Percentiles rank a stretch among this genome's conserved stretches.
phyloP scores from a whole-genome alignment of 2,329 filamentous ascomycete species.

The Aspergillus transmontanensis region DNA sequence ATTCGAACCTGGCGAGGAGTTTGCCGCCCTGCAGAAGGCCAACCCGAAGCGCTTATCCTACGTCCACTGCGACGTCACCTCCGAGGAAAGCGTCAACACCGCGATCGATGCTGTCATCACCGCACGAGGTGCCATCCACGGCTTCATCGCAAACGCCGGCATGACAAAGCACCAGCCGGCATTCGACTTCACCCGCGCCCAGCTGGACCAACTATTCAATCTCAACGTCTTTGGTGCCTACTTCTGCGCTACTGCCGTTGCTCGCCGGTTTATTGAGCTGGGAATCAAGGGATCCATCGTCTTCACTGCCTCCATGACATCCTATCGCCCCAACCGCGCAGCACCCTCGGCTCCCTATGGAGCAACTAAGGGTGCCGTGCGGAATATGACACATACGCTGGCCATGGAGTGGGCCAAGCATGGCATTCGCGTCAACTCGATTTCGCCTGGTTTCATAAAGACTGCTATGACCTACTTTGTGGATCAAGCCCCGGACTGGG shows the following conservation, averaged over 20 bases:
- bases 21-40: slow-evolving; percentile 39
- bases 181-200: slow-evolving; percentile 42
- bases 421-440: slow-evolving; percentile 35
- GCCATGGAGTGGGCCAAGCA: slow-evolving; percentile 53
- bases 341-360: slow-evolving; percentile 49
- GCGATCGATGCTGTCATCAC: slow-evolving; percentile 29
- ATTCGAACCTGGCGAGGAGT: slow-evolving; percentile 35
- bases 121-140: slow-evolving; percentile 50
- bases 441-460: too few species aligned
- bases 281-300: too few species aligned
- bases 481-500: too few species aligned
- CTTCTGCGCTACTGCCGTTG: slow-evolving; percentile 28
- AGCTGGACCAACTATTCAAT: slow-evolving; percentile 42
- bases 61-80: slow-evolving; percentile 32
- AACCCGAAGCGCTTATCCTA: slow-evolving; percentile 46
- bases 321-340: too few species aligned
- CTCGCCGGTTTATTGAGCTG: too few species aligned
- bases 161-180: slow-evolving; percentile 50
- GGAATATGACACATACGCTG: slow-evolving; percentile 31
- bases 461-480: too few species aligned
- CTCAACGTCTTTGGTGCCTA: slow-evolving; percentile 42
- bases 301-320: too few species aligned
- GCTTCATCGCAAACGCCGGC: slow-evolving; percentile 46
- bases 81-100: too few species aligned
- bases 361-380: slow-evolving; percentile 46